Evolutionary conservation across 805 yeast species (phyloP).

Genomic region (Hanseniaspora jakobsenii): DNA sequence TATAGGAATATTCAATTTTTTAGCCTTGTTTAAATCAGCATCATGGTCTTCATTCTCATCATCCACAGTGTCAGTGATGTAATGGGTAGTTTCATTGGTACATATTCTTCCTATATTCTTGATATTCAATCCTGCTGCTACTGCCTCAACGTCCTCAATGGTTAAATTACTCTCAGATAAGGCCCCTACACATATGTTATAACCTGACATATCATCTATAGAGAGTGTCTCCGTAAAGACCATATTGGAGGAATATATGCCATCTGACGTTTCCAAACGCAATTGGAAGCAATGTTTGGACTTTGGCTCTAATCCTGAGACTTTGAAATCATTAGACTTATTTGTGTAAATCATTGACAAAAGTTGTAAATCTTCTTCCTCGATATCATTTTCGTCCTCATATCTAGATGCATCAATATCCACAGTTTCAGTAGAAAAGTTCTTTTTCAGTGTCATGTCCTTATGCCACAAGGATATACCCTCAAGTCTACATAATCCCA

Average conservation of each 20-base stretch:
- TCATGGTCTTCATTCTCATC: conserved; percentile 25
- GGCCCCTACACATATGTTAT: conserved; percentile 80
- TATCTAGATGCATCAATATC: neutral
- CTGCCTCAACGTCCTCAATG: conserved; percentile 44
- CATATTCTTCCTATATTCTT: conserved; percentile 24
- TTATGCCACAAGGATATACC: conserved; percentile 61
- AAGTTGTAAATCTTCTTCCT: conserved; percentile 33
- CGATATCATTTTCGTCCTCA: neutral
- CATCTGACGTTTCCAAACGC: conserved; percentile 78
- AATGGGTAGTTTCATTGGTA: conserved; percentile 85
- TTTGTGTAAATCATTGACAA: conserved; percentile 72
- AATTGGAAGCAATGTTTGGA: conserved; percentile 68
- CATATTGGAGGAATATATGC: conserved; percentile 58
- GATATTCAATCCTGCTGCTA: conserved; percentile 67
- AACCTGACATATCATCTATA: conserved; percentile 91
- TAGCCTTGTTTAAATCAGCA: conserved; percentile 61
- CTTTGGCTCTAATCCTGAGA: conserved; percentile 85
- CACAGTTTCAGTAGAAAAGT: conserved; percentile 14
- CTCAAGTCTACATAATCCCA: conserved; percentile 73
- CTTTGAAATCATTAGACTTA: conserved; percentile 65
- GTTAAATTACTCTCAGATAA: conserved; percentile 40
- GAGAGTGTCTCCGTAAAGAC: conserved; percentile 74
- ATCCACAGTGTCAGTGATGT: conserved; percentile 38
- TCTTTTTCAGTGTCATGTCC: neutral
- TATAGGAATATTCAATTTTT: conserved; percentile 77